Evolutionary conservation across 2,329 filamentous ascomycete genomes (phyloP).

Genomic region (Zymoseptoria pseudotritici): DNA sequence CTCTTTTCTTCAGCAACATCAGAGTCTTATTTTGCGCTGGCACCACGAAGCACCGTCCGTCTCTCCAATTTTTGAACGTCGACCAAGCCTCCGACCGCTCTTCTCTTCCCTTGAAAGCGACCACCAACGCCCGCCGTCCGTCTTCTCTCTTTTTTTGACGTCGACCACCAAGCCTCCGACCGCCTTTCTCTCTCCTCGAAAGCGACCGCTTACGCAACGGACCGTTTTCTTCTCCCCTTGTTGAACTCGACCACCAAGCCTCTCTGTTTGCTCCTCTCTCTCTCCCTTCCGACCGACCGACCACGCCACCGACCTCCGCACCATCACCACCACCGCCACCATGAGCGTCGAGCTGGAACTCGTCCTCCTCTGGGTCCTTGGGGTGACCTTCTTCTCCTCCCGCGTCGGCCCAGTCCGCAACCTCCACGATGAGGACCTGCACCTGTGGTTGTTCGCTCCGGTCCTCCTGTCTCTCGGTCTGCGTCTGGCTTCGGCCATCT

Average conservation of each 20-base stretch:
- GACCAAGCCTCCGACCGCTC: neutral
- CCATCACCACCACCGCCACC: neutral
- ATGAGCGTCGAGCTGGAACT: neutral
- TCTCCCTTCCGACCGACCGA: neutral
- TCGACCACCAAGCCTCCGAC: neutral
- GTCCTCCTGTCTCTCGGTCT: neutral
- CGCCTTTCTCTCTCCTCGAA: neutral
- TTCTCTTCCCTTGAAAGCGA: neutral
- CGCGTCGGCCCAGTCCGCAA: neutral
- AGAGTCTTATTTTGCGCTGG: neutral
- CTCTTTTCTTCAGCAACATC: neutral
- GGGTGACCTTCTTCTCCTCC: neutral
- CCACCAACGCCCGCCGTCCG: neutral
- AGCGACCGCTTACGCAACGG: neutral
- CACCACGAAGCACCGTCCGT: neutral
- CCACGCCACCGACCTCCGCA: neutral
- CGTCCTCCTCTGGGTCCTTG: neutral
- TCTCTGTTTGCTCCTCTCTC: neutral
- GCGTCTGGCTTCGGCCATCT: neutral
- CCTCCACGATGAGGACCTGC: neutral
- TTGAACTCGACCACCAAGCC: neutral
- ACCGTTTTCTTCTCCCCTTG: neutral
- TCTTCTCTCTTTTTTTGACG: neutral
- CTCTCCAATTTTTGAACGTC: neutral
- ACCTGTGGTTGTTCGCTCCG: neutral